phyloP scores from a whole-genome alignment of 441 rosid genomes.

The Mallotus japonicus region DNA sequence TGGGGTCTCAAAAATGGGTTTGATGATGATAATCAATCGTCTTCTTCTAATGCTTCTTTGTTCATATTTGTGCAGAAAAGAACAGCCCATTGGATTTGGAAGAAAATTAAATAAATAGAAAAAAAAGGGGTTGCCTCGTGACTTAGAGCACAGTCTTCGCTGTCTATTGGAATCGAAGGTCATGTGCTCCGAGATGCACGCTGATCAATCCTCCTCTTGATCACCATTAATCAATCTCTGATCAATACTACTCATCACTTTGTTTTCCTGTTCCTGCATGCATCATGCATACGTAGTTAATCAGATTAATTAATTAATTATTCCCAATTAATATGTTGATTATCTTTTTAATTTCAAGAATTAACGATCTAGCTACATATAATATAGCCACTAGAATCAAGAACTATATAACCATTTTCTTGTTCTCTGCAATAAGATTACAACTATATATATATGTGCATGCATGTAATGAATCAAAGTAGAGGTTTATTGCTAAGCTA shows the following conservation, averaged over 20 bases:
- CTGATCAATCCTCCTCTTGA: slow-evolving; percentile 31
- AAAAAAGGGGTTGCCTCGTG: slow-evolving; percentile 31
- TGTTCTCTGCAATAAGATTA: neutral
- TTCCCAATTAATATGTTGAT: neutral
- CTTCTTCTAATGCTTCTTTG: neutral
- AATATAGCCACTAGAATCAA: neutral
- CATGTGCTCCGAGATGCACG: slow-evolving; percentile 68
- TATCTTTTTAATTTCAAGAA: neutral
- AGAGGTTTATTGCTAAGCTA: neutral
- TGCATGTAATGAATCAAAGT: slow-evolving; percentile 2
- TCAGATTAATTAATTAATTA: neutral
- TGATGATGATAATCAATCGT: neutral
- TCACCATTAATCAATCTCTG: too few relatives aligned
- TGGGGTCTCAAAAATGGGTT: slow-evolving; percentile 20
- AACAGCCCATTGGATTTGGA: slow-evolving; percentile 1
- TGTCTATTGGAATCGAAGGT: slow-evolving; percentile 38
- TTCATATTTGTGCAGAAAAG: neutral
- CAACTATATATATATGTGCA: neutral
- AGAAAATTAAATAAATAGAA: neutral
- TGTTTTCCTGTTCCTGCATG: neutral
- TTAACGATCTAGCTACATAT: neutral
- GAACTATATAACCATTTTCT: neutral
- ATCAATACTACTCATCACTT: too few relatives aligned
- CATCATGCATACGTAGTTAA: slow-evolving; percentile 3
- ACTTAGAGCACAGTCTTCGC: slow-evolving; percentile 30